Evolutionary conservation across 2,329 filamentous ascomycete species (phyloP).

Genomic region (Verticillium nonalfalfae): DNA sequence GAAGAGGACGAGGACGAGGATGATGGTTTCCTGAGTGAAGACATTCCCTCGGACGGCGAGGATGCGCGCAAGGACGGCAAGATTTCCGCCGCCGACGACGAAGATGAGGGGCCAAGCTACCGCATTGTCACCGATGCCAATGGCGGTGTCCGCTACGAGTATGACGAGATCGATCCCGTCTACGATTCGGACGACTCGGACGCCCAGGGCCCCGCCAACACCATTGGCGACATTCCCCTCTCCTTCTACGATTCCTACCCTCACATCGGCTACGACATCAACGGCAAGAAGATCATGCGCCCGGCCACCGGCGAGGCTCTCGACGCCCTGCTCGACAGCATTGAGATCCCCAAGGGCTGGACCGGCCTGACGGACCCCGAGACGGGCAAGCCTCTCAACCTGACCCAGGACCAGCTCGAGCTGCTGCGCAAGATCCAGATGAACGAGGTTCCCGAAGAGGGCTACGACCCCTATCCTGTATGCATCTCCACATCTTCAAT

Average conservation of each 20-base stretch:
- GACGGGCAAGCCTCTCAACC: slow-evolving; percentile 85
- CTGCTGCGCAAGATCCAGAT: slow-evolving; percentile 82
- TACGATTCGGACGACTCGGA: slow-evolving; percentile 97
- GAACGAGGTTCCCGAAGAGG: slow-evolving; percentile 81
- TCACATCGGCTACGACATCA: slow-evolving; percentile 98
- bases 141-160: slow-evolving; percentile 84
- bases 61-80: slow-evolving; percentile 18
- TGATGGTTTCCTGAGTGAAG: slow-evolving; percentile 30
- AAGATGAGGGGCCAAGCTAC: slow-evolving; percentile 40
- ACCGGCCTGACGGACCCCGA: slow-evolving; percentile 90
- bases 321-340: slow-evolving; percentile 90
- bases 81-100: slow-evolving; percentile 22
- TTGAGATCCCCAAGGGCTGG: slow-evolving; percentile 95
- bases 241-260: slow-evolving; percentile 97
- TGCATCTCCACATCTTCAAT: slow-evolving; percentile 16
- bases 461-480: slow-evolving; percentile 87
- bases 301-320: slow-evolving; percentile 90
- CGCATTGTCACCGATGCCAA: slow-evolving; percentile 73
- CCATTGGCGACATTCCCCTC: slow-evolving; percentile 89
- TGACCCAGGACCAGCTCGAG: slow-evolving; percentile 83
- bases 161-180: slow-evolving; percentile 86
- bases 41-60: slow-evolving; percentile 33
- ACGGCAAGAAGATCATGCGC: slow-evolving; percentile 95
- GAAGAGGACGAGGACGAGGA: slow-evolving; percentile 31
- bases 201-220: slow-evolving; percentile 72